Evolutionary conservation across 2,329 filamentous ascomycete genomes (phyloP).

Genomic region (Claviceps digitariae): DNA sequence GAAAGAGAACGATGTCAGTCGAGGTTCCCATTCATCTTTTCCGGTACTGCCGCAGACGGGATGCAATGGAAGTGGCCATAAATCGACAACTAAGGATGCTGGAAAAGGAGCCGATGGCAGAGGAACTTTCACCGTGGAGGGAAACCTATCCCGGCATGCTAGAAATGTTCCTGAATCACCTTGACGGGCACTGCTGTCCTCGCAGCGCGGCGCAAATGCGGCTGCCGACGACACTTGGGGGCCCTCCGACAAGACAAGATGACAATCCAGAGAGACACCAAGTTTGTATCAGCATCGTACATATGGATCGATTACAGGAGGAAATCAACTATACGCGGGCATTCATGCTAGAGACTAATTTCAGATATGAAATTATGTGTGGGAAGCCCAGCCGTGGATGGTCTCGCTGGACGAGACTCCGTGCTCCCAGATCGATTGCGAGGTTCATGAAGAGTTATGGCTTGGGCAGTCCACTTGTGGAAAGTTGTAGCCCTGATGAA

Average conservation of each 20-base stretch:
- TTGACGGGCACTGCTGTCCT: neutral
- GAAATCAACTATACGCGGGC: neutral
- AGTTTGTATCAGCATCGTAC: neutral
- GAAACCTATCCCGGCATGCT: constrained; percentile 1
- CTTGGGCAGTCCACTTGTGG: constrained; percentile 11
- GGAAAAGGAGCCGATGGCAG: neutral
- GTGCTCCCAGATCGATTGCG: neutral
- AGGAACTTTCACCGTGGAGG: neutral
- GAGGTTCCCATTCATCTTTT: neutral
- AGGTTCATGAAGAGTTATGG: constrained; percentile 11
- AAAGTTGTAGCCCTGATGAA: constrained; percentile 9
- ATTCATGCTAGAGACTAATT: neutral
- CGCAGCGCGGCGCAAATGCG: neutral
- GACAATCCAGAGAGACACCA: neutral
- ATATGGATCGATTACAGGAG: neutral
- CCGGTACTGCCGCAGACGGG: neutral
- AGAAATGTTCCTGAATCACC: constrained; percentile 1
- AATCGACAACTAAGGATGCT: neutral
- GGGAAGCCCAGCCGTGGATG: neutral
- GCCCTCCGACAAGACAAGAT: neutral
- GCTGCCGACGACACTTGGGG: neutral
- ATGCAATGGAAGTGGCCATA: neutral
- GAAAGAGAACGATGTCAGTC: neutral
- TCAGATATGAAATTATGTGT: neutral
- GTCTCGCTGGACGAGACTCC: neutral